These are phyloP conservation scores for Sugiyamaella novakii DNA, from an alignment of 1,139 yeast species.

Conservation along the genomic window DNA sequence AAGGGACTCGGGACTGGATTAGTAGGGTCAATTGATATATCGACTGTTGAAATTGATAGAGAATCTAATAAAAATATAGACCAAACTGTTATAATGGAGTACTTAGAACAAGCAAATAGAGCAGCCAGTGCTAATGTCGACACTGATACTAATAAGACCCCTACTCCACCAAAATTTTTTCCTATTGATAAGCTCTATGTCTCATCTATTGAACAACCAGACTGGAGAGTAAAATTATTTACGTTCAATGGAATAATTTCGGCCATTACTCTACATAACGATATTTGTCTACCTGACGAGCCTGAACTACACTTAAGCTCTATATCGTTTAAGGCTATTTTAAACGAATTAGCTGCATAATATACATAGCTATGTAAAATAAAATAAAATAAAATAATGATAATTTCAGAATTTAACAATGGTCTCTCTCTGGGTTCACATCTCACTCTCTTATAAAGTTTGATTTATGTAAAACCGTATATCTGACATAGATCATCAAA, in stretches of 20 bases:
- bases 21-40: slow-evolving; percentile 10
- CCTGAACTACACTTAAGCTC: slow-evolving; percentile 1
- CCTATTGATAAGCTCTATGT: slow-evolving; percentile 3
- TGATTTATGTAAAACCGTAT: too few relatives aligned
- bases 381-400: too few relatives aligned
- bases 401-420: too few relatives aligned
- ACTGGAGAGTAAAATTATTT: slow-evolving; percentile 14
- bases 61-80: slow-evolving; percentile 9
- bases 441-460: too few relatives aligned
- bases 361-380: too few relatives aligned
- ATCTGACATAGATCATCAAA: too few relatives aligned
- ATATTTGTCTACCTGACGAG: slow-evolving; percentile 3
- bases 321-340: neutral
- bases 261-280: slow-evolving; percentile 9
- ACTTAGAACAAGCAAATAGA: slow-evolving; percentile 1
- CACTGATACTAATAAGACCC: neutral
- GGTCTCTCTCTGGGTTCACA: too few relatives aligned
- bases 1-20: slow-evolving; percentile 19
- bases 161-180: neutral
- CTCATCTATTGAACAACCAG: slow-evolving; percentile 4
- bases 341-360: neutral
- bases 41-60: slow-evolving; percentile 4
- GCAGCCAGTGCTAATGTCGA: neutral
- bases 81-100: slow-evolving; percentile 1
- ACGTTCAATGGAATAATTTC: slow-evolving; percentile 12